phyloP scores from a whole-genome alignment of 2,329 filamentous ascomycete species.

The Zasmidium angulare region DNA sequence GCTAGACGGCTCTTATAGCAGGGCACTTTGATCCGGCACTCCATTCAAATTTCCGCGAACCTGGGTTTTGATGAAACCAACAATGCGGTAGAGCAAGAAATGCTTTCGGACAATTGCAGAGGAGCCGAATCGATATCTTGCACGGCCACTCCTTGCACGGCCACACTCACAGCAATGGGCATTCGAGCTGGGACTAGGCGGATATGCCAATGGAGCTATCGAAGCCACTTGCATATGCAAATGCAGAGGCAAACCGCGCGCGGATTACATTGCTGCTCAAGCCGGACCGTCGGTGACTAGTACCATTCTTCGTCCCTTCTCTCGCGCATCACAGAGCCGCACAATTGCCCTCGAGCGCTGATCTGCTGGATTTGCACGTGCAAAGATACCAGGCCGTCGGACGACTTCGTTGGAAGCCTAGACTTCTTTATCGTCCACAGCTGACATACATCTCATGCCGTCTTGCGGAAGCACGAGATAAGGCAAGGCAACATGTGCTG shows the following conservation, averaged over 20 bases:
- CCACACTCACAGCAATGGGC: too few relatives aligned
- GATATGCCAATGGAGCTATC: too few relatives aligned
- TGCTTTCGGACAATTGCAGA: not conserved
- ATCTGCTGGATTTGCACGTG: not conserved
- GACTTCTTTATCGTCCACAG: not conserved
- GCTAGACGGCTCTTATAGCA: conserved; percentile 2
- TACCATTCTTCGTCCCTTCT: not conserved
- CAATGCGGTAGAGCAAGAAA: not conserved
- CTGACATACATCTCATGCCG: not conserved
- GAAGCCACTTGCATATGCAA: conserved; percentile 8
- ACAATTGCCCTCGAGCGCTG: not conserved
- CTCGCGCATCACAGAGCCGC: not conserved
- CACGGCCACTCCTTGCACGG: not conserved
- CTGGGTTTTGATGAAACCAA: not conserved
- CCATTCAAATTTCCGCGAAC: conserved; percentile 1
- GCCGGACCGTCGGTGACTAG: not conserved
- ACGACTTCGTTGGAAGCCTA: not conserved
- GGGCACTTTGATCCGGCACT: not conserved
- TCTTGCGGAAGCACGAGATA: not conserved
- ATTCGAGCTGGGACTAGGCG: too few relatives aligned
- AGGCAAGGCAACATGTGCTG: not conserved
- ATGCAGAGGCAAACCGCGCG: conserved; percentile 9
- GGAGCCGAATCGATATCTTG: not conserved
- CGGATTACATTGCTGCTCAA: conserved; percentile 5
- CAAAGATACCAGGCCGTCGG: not conserved